Evolutionary conservation across 2,329 filamentous ascomycete genomes (phyloP).

Genomic region (Juglanconis oblonga): DNA sequence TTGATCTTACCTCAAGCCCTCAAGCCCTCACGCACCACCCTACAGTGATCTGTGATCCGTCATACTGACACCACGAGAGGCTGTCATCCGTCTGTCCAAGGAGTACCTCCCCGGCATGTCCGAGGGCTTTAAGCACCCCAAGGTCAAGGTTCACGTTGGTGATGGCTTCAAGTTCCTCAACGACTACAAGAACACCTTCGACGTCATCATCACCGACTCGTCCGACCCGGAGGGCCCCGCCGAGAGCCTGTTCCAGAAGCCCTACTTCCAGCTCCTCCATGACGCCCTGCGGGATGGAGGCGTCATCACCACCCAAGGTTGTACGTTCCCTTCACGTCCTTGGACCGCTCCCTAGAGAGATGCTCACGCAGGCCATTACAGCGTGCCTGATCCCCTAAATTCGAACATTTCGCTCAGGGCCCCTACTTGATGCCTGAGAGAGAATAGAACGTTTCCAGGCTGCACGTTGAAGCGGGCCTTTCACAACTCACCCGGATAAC

Average conservation of each 20-base stretch:
- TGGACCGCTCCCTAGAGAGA: constrained; percentile 24
- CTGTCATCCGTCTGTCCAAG: constrained; percentile 97
- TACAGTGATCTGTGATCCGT: neutral
- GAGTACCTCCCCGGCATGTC: constrained; percentile 95
- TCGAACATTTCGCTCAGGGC: constrained; percentile 15
- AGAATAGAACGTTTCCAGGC: neutral
- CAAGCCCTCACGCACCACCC: constrained; percentile 1
- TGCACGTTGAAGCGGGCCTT: constrained; percentile 6
- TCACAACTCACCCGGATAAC: neutral
- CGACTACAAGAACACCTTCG: constrained; percentile 95
- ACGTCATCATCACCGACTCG: constrained; percentile 99
- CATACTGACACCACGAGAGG: constrained; percentile 42
- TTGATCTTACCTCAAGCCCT: constrained; percentile 51
- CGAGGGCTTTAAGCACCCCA: constrained; percentile 88
- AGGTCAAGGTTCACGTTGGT: constrained; percentile 86
- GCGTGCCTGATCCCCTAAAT: constrained; percentile 28
- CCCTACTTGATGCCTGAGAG: neutral
- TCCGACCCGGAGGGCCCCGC: constrained; percentile 96
- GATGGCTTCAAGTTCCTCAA: constrained; percentile 99
- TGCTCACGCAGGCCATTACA: constrained; percentile 27
- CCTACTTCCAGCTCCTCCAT: constrained; percentile 93
- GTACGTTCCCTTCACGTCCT: constrained; percentile 74
- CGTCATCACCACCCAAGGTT: constrained; percentile 99
- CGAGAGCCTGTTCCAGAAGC: constrained; percentile 96
- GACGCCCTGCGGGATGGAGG: constrained; percentile 90